phyloP scores from a whole-genome alignment of 1,139 yeast genomes.

The Arxiozyma telluris region DNA sequence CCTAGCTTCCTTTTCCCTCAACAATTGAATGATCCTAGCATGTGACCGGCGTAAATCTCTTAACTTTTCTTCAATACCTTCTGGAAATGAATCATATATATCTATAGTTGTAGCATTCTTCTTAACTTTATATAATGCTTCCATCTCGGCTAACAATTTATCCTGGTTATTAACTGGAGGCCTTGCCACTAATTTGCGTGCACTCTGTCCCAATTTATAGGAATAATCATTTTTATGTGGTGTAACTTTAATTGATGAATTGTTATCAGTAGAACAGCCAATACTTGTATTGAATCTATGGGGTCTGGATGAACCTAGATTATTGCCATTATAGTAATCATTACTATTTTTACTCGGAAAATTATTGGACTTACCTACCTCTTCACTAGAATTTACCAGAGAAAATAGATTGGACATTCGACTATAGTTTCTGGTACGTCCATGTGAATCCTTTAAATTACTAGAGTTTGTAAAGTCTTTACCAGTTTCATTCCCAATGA shows the following conservation, averaged over 20 bases:
- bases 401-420: constrained; percentile 1
- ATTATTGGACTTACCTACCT: not conserved
- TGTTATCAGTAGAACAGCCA: not conserved
- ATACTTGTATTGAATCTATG: not conserved
- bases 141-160: constrained; percentile 75
- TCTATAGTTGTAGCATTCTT: constrained; percentile 50
- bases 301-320: not conserved
- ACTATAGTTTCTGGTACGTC: not conserved
- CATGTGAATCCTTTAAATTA: not conserved
- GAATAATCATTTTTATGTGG: not conserved
- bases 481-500: constrained; percentile 1
- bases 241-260: not conserved
- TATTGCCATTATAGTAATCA: not conserved
- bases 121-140: constrained; percentile 67
- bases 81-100: constrained; percentile 46
- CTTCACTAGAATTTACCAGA: not conserved
- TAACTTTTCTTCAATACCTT: constrained; percentile 50
- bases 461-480: not conserved
- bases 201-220: not conserved
- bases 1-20: constrained; percentile 32
- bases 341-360: not conserved
- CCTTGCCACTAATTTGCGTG: constrained; percentile 34
- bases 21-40: constrained; percentile 45
- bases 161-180: constrained; percentile 60
- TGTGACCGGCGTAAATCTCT: constrained; percentile 51